phyloP scores from a whole-genome alignment of 495 filamentous ascomycete species.

The Sordaria brevicollis region DNA sequence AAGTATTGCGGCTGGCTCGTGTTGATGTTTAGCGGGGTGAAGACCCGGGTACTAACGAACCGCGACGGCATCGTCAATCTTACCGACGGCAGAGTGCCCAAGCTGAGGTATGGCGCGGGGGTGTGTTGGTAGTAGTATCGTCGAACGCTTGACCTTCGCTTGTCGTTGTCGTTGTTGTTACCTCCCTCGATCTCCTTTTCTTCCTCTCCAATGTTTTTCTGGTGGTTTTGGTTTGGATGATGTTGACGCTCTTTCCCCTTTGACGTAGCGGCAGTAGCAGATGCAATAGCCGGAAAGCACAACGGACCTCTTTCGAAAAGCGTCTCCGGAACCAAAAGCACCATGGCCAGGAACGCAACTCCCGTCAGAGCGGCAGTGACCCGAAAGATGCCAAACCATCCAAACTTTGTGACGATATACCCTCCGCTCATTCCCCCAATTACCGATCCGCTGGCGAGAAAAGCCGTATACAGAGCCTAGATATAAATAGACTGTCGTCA shows the following conservation, averaged over 20 bases:
- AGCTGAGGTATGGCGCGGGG: slow-evolving; percentile 12
- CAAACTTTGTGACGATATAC: slow-evolving; percentile 32
- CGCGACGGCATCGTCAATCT: slow-evolving; percentile 17
- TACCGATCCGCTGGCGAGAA: slow-evolving; percentile 41
- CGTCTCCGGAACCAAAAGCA: slow-evolving; percentile 48
- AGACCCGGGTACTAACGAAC: slow-evolving; percentile 7
- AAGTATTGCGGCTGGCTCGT: neutral
- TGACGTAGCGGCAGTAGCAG: neutral
- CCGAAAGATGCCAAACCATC: slow-evolving; percentile 36
- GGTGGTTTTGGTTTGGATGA: neutral
- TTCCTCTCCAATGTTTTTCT: neutral
- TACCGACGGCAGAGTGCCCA: slow-evolving; percentile 14
- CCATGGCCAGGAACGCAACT: slow-evolving; percentile 6
- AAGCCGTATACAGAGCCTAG: slow-evolving; percentile 40
- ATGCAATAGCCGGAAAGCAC: slow-evolving; percentile 4
- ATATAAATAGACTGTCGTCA: too few species aligned
- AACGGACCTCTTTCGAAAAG: slow-evolving; percentile 30
- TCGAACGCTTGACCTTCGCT: slow-evolving; percentile 2
- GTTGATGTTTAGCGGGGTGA: neutral
- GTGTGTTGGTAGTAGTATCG: slow-evolving; percentile 2
- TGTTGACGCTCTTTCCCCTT: neutral
- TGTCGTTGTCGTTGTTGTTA: neutral
- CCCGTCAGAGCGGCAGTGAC: slow-evolving; percentile 32
- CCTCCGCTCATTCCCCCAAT: slow-evolving; percentile 38
- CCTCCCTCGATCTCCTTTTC: neutral